Conservation (phyloP, 2,329 filamentous ascomycete genomes). For the Arthroderma sp. region DNA sequence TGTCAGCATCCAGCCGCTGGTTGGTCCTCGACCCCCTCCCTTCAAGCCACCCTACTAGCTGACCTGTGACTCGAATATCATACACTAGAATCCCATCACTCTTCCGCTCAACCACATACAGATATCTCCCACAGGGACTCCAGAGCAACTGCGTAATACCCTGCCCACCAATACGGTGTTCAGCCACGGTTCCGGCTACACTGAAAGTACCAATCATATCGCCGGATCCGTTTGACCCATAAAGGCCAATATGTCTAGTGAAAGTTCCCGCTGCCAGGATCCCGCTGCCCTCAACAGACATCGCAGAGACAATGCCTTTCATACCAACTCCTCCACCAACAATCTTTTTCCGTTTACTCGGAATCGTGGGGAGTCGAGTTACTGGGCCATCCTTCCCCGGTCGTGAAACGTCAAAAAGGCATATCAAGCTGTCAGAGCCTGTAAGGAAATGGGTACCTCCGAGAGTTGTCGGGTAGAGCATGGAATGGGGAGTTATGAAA, state of each 20-base stretch:
- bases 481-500: slow-evolving; percentile 41
- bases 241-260: slow-evolving; percentile 43
- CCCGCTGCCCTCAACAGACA: slow-evolving; percentile 33
- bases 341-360: slow-evolving; percentile 34
- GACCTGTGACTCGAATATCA: slow-evolving; percentile 43
- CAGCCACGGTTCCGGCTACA: slow-evolving; percentile 27
- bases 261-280: slow-evolving; percentile 46
- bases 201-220: slow-evolving; percentile 39
- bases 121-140: slow-evolving; percentile 45
- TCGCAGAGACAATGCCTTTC: slow-evolving; percentile 42
- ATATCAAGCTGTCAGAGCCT: slow-evolving; percentile 41
- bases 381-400: slow-evolving; percentile 34
- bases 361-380: slow-evolving; percentile 34
- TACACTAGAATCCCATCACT: slow-evolving; percentile 45
- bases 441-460: slow-evolving; percentile 42
- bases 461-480: slow-evolving; percentile 36
- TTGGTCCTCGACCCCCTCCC: slow-evolving; percentile 36
- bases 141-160: slow-evolving; percentile 45
- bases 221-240: slow-evolving; percentile 37
- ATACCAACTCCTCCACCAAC: slow-evolving; percentile 37
- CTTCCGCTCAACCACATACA: slow-evolving; percentile 45
- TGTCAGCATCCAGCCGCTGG: slow-evolving; percentile 44
- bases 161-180: slow-evolving; percentile 31
- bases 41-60: slow-evolving; percentile 38
- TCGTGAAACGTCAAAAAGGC: slow-evolving; percentile 42